These are phyloP conservation scores for Biscogniauxia mediterranea DNA, from an alignment of 2,329 filamentous ascomycete species.

Conservation along the genomic window DNA sequence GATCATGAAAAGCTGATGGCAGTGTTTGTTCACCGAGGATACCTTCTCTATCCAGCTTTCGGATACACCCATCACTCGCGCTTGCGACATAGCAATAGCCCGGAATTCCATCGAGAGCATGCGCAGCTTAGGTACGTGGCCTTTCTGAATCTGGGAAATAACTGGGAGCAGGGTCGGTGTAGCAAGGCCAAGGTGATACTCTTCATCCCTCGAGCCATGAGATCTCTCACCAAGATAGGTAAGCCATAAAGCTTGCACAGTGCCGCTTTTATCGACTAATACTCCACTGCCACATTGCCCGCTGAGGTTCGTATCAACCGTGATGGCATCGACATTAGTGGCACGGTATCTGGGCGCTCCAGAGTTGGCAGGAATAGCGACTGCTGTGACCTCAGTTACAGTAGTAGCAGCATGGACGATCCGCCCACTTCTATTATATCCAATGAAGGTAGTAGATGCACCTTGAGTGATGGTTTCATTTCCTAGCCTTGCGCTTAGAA, in stretches of 20 bases:
- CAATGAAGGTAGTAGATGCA: slow-evolving; percentile 91
- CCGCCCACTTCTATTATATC: slow-evolving; percentile 94
- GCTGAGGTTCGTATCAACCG: slow-evolving; percentile 88
- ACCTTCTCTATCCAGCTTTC: slow-evolving; percentile 95
- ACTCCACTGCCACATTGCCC: slow-evolving; percentile 93
- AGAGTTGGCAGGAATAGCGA: slow-evolving; percentile 91
- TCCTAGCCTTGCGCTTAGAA: slow-evolving; percentile 83
- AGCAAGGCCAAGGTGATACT: slow-evolving; percentile 91
- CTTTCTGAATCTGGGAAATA: slow-evolving; percentile 80
- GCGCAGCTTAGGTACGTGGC: slow-evolving; percentile 74
- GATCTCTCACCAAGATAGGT: slow-evolving; percentile 93
- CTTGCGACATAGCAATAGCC: slow-evolving; percentile 94
- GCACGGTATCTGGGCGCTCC: slow-evolving; percentile 90
- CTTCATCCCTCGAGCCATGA: slow-evolving; percentile 81
- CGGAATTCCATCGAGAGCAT: slow-evolving; percentile 95
- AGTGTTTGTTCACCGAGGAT: slow-evolving; percentile 80
- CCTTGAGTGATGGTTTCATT: slow-evolving; percentile 84
- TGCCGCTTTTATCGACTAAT: slow-evolving; percentile 82
- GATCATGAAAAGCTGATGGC: slow-evolving; percentile 98
- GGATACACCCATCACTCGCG: slow-evolving; percentile 92
- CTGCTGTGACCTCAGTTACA: slow-evolving; percentile 95
- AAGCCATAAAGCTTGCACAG: slow-evolving; percentile 92
- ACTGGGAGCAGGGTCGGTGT: slow-evolving; percentile 87
- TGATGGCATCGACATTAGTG: slow-evolving; percentile 95
- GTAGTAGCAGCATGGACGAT: slow-evolving; percentile 92